These are phyloP conservation scores for Boletus coffeatus DNA, from an alignment of 1,284 basidiomycete species.

Conservation along the genomic window DNA sequence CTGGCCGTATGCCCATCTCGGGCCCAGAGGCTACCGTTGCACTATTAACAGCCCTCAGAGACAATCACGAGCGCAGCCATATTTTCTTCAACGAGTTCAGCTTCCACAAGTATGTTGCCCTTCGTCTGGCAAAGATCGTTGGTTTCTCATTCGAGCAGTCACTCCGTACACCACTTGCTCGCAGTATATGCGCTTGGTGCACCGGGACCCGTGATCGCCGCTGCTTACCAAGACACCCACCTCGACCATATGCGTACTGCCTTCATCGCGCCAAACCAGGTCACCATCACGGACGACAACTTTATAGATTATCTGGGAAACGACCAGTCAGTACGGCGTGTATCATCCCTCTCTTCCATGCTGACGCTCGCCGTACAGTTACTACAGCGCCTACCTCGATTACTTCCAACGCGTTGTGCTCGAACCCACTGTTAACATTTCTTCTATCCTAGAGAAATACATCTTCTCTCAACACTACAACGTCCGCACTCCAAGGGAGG, in stretches of 20 bases:
- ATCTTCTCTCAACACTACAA: conserved; percentile 25
- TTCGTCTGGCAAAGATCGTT: neutral
- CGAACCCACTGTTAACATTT: conserved; percentile 21
- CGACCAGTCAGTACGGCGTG: conserved; percentile 28
- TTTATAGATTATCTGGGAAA: conserved; percentile 40
- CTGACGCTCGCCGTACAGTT: conserved; percentile 17
- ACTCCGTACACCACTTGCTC: conserved; percentile 37
- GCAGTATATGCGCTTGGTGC: conserved; percentile 41
- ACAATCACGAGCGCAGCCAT: conserved; percentile 55
- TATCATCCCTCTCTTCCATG: neutral
- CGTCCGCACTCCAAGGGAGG: conserved; percentile 19
- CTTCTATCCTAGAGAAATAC: conserved; percentile 23
- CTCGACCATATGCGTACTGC: conserved; percentile 32
- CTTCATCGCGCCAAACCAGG: conserved; percentile 30
- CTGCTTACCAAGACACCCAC: conserved; percentile 33
- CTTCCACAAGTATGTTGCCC: conserved; percentile 48
- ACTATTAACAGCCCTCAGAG: conserved; percentile 42
- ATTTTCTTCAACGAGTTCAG: conserved; percentile 55
- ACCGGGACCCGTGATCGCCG: conserved; percentile 31
- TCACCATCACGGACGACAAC: conserved; percentile 34
- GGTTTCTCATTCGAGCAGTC: conserved; percentile 25
- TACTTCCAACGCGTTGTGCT: conserved; percentile 33
- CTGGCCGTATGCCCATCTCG: conserved; percentile 41
- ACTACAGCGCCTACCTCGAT: conserved; percentile 32
- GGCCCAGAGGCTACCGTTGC: conserved; percentile 41